A percentile compares a stretch with the other conserved stretches of the same genome.
Conservation (phyloP, 2,329 filamentous ascomycete genomes). For the Apiospora pterosperma region DNA sequence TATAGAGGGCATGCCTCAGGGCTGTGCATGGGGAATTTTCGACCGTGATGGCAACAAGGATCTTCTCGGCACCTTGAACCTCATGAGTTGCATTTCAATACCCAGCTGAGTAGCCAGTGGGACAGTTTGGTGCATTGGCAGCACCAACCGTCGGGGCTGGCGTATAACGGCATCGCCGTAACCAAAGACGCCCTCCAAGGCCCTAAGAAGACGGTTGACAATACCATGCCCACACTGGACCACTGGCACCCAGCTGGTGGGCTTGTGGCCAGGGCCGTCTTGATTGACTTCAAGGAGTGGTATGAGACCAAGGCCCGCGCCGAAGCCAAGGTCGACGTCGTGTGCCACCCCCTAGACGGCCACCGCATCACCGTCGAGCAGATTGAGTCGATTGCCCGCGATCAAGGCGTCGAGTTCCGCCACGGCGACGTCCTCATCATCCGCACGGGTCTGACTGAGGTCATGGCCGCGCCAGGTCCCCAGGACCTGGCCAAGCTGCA, state of each 20-base stretch:
- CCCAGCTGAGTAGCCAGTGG: too few relatives aligned
- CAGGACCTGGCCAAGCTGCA: slow-evolving; percentile 32
- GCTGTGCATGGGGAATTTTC: too few relatives aligned
- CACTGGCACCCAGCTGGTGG: slow-evolving; percentile 52
- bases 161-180: too few relatives aligned
- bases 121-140: too few relatives aligned
- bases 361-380: slow-evolving; percentile 52
- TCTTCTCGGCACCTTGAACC: too few relatives aligned
- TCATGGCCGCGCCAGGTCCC: slow-evolving; percentile 45
- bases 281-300: slow-evolving; percentile 49
- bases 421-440: slow-evolving; percentile 66
- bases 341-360: slow-evolving; percentile 48
- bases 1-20: too few relatives aligned
- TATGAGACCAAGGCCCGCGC: slow-evolving; percentile 38
- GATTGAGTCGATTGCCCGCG: slow-evolving; percentile 54
- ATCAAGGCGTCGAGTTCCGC: slow-evolving; percentile 60
- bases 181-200: too few relatives aligned
- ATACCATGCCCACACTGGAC: slow-evolving; percentile 36
- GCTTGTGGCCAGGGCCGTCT: slow-evolving; percentile 51
- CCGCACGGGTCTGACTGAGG: slow-evolving; percentile 59
- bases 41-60: too few relatives aligned
- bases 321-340: slow-evolving; percentile 41
- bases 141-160: too few relatives aligned
- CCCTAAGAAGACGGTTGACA: slow-evolving; percentile 29
- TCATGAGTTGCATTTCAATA: too few relatives aligned